Conservation (phyloP, 805 yeast species). For the Yarrowia sp. region DNA sequence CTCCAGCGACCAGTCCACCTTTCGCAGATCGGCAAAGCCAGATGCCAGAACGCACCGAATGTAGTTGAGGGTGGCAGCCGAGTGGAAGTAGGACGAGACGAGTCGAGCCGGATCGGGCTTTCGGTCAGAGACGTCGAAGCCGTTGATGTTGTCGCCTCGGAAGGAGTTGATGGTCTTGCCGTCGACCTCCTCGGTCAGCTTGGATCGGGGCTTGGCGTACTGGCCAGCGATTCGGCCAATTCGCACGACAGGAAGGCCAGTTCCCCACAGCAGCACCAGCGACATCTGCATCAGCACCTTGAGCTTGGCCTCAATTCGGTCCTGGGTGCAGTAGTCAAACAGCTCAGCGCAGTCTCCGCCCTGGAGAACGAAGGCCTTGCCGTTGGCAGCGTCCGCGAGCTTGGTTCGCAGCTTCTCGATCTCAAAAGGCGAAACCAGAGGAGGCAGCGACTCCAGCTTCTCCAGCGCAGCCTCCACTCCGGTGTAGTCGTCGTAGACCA, state of each 20-base stretch:
- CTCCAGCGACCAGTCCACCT: constrained; percentile 44
- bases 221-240: constrained; percentile 48
- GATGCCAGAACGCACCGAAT: constrained; percentile 40
- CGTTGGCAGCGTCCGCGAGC: constrained; percentile 44
- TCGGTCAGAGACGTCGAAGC: constrained; percentile 42
- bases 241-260: constrained; percentile 42
- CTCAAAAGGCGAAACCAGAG: constrained; percentile 44
- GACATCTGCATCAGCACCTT: constrained; percentile 46
- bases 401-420: constrained; percentile 39
- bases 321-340: constrained; percentile 45
- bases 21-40: constrained; percentile 45
- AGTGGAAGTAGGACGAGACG: constrained; percentile 46
- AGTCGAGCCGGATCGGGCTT: constrained; percentile 44
- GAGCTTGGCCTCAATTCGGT: constrained; percentile 43
- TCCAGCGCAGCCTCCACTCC: constrained; percentile 43
- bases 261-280: constrained; percentile 47
- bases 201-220: constrained; percentile 48
- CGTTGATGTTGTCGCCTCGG: constrained; percentile 47
- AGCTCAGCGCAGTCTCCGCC: constrained; percentile 49
- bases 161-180: constrained; percentile 44
- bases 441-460: constrained; percentile 45
- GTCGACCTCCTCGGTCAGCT: constrained; percentile 43
- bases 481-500: constrained; percentile 42
- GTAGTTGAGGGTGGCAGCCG: constrained; percentile 46
- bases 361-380: constrained; percentile 46